phyloP scores from a whole-genome alignment of 306 rosid species.

The Quercus variabilis region DNA sequence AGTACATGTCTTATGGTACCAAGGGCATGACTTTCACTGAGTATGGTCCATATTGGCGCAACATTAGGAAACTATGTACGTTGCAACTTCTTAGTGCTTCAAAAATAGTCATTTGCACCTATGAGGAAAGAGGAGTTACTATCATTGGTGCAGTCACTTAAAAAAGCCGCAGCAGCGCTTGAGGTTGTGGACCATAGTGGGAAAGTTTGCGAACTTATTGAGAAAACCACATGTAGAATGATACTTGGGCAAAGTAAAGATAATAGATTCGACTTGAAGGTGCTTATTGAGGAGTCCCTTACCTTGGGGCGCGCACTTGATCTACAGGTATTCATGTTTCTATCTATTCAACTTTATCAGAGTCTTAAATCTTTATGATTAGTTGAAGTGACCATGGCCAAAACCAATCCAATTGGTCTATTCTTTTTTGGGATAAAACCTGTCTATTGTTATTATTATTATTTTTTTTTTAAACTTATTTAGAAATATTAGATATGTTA shows the following conservation, averaged over 20 bases:
- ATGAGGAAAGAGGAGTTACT: no score
- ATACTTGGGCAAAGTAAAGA: no score
- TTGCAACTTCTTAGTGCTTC: constrained; percentile 13
- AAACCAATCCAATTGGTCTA: no score
- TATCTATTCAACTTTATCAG: no score
- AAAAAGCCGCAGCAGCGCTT: neutral
- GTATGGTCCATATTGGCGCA: constrained; percentile 30
- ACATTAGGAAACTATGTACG: constrained; percentile 26
- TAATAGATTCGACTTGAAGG: constrained; percentile 23
- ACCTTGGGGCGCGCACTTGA: constrained; percentile 21
- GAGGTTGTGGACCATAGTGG: constrained; percentile 30
- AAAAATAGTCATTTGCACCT: no score
- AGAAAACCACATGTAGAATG: no score
- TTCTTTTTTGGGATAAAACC: no score
- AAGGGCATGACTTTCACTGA: constrained; percentile 19
- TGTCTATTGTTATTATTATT: no score
- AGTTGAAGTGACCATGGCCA: no score
- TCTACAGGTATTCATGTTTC: constrained; percentile 20
- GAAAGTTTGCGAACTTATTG: neutral
- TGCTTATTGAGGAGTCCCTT: constrained; percentile 12
- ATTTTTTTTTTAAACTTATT: no score
- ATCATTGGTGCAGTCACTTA: neutral
- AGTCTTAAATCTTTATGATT: no score
- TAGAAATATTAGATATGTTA: no score
- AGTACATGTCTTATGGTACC: constrained; percentile 15